Evolutionary conservation across 2,329 filamentous ascomycete genomes (phyloP), one percentile per base, ranked within the genome.

Genomic region (Xylariales sp.): DNA sequence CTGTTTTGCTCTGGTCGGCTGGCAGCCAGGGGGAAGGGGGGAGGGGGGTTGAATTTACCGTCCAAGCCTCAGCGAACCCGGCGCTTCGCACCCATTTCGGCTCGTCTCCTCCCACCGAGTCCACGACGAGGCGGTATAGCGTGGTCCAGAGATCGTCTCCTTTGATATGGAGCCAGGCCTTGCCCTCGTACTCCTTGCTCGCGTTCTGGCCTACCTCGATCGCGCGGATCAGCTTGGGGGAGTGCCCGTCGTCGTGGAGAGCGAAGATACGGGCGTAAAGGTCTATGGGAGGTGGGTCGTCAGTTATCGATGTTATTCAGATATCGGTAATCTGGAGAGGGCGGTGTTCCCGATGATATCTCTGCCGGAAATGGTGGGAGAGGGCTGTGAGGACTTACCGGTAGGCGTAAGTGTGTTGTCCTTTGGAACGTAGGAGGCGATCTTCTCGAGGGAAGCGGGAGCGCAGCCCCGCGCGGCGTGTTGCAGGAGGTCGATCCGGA

Each of bases 211-310:
- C 93, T 73, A 93, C 80, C 3, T 86, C 86, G 18, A 96, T 78
- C 1, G 93, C 90, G 39, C 94, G 83, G 7, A 90, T 83, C 5
- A 97, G 80, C 79, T 97, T 97, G 62, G 90, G 84, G 9, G 89
- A 84, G 80, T 98, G 95, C 0, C 94, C 94, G 78, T 97, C 94
- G 72, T 97, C 94, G 0, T 84, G 75, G 41, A 86, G 75, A 9
- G 70, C 68, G 66, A 84, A 82, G 18, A 89, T 77, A 9, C 84
- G 80, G 1, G 82, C 76, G 6, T 87, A 78, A 3, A 88, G 78
- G 1, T 84, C 83, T 78, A 45, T 12, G 14, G 8, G 18, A 16
- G 1, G 16, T 30, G 14, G 30, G 1, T n/a, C 12, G 34, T 69
- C 48, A 68, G 53, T 52, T 41, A 41, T 12, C 10, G 10, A 41